Conservation (phyloP, 2,329 filamentous ascomycete species). For the Anisogramma anomala region DNA sequence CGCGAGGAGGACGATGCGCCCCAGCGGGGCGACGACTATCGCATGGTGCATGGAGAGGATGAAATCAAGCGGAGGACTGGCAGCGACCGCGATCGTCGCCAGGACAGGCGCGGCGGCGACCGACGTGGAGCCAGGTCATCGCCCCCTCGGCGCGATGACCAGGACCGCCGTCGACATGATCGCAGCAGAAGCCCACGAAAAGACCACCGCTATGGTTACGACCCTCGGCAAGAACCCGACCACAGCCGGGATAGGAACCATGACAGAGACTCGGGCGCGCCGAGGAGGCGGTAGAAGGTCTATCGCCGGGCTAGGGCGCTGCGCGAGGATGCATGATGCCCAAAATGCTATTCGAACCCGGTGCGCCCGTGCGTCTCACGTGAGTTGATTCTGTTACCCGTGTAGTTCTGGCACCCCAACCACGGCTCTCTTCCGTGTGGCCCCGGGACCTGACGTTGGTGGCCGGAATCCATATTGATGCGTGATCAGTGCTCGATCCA, state of each 20-base stretch:
- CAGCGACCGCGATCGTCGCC: background rate
- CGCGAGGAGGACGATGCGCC: conserved; percentile 43
- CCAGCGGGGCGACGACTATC: conserved; percentile 43
- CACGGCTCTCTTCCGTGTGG: too few relatives aligned
- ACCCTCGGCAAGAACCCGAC: conserved; percentile 18
- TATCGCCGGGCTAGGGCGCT: too few relatives aligned
- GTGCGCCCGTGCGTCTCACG: background rate
- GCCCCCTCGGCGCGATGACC: conserved; percentile 10
- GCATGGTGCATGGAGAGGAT: conserved; percentile 71
- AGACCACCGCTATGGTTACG: conserved; percentile 17
- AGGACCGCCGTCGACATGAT: conserved; percentile 28
- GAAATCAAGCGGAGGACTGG: conserved; percentile 40
- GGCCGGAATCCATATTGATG: too few relatives aligned
- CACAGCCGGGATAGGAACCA: conserved; percentile 23
- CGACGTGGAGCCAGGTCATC: conserved; percentile 1
- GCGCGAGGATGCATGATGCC: background rate
- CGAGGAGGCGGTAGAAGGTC: conserved; percentile 12
- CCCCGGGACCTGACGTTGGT: too few relatives aligned
- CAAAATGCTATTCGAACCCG: background rate
- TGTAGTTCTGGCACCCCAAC: background rate
- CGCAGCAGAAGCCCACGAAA: conserved; percentile 27
- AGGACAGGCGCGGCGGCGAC: background rate
- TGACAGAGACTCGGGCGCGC: conserved; percentile 21
- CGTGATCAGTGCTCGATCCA: too few relatives aligned
- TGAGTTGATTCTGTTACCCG: background rate